Conservation (phyloP, 208 protist genomes). For the Acanthamoeba triangularis region DNA sequence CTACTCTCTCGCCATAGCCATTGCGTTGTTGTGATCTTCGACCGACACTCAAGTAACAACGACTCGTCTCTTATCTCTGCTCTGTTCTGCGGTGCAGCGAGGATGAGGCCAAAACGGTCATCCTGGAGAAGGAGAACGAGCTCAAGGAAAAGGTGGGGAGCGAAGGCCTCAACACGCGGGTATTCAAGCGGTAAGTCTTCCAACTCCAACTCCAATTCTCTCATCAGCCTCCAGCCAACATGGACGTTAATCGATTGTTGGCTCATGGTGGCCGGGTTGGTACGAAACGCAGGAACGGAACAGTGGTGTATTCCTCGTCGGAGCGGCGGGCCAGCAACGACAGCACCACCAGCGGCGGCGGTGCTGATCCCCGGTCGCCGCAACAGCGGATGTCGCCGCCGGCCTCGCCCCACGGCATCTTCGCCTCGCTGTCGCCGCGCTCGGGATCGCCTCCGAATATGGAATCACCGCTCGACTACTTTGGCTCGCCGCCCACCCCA, state of each 20-base stretch:
- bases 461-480: slow-evolving; percentile 9
- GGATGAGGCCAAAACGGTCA: slow-evolving; percentile 15
- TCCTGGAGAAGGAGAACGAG: slow-evolving; percentile 60
- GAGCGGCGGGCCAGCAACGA: slow-evolving; percentile 2
- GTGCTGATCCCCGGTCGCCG: not conserved
- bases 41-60: no score
- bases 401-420: not conserved
- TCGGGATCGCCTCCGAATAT: not conserved
- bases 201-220: not conserved
- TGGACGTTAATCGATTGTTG: no score
- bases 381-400: slow-evolving; percentile 40
- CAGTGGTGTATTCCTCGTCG: not conserved
- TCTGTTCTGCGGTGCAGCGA: not conserved
- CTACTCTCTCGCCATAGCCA: not conserved
- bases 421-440: not conserved
- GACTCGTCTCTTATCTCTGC: not conserved
- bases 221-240: no score
- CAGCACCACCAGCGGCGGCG: not conserved
- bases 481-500: not conserved
- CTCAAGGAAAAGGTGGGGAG: slow-evolving; percentile 22
- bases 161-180: slow-evolving; percentile 16
- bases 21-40: not conserved
- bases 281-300: not conserved
- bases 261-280: no score
- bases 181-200: not conserved